These are phyloP conservation scores for Lathyrus oleraceus DNA, from an alignment of 306 rosid species.

Conservation along the genomic window DNA sequence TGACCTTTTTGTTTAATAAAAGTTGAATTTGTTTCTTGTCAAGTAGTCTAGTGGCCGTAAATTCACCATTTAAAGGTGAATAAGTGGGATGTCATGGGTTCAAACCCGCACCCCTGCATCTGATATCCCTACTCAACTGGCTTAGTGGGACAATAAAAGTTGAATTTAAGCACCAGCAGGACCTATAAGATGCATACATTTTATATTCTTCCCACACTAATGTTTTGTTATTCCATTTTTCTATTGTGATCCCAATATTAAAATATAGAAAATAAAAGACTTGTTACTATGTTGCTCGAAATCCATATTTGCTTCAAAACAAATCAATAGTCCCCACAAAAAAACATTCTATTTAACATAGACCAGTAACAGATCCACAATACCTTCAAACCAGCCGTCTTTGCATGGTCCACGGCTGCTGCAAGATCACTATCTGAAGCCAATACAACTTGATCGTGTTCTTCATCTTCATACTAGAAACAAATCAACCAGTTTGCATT, in stretches of 20 bases:
- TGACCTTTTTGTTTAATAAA: background rate
- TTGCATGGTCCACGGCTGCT: conserved; percentile 94
- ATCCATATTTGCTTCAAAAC: conserved; percentile 16
- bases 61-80: too few relatives aligned
- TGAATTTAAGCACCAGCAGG: background rate
- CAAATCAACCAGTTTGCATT: conserved; percentile 28
- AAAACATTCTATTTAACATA: background rate
- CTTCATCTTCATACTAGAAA: conserved; percentile 94
- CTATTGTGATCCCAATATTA: background rate
- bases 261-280: background rate
- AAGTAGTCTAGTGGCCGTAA: too few relatives aligned
- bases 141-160: background rate
- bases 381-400: conserved; percentile 87
- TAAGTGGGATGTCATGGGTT: too few relatives aligned
- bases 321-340: background rate
- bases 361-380: background rate
- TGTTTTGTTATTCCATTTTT: conserved; percentile 8
- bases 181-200: background rate
- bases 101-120: too few relatives aligned
- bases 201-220: background rate
- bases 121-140: too few relatives aligned
- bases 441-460: conserved; percentile 75
- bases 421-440: conserved; percentile 87
- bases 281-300: conserved; percentile 6
- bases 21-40: background rate